Percentiles rank a stretch among this genome's conserved stretches.
phyloP scores from a whole-genome alignment of 2,329 filamentous ascomycete species.

The Colletotrichum lentis region DNA sequence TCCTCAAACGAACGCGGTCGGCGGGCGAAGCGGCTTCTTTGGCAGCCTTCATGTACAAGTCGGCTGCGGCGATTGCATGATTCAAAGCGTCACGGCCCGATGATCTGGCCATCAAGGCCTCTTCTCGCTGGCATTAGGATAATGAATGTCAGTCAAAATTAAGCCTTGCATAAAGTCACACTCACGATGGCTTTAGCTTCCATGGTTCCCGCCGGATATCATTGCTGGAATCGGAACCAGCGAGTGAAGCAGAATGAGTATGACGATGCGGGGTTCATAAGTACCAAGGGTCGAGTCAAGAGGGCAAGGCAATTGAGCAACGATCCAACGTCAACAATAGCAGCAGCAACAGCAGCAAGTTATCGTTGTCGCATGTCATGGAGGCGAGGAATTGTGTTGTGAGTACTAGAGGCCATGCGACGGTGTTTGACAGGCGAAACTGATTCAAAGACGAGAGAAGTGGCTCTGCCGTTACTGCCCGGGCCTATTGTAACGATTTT shows the following conservation, averaged over 20 bases:
- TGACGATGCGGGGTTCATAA: not conserved
- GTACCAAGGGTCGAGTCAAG: not conserved
- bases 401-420: not conserved
- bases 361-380: conserved; percentile 16
- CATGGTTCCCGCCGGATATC: conserved; percentile 19
- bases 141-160: conserved; percentile 4
- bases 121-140: conserved; percentile 46
- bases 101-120: conserved; percentile 49
- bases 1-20: conserved; percentile 72
- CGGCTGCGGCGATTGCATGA: conserved; percentile 78
- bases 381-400: not conserved
- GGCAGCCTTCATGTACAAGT: conserved; percentile 82
- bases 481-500: not conserved
- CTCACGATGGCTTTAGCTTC: conserved; percentile 35
- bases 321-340: not conserved
- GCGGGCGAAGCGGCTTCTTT: conserved; percentile 65
- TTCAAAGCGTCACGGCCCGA: conserved; percentile 68
- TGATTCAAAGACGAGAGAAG: not conserved
- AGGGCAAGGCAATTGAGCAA: not conserved
- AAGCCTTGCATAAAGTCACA: not conserved
- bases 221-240: not conserved
- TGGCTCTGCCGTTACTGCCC: not conserved
- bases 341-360: conserved; percentile 6
- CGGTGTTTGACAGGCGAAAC: not conserved
- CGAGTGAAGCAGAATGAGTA: not conserved